Percentiles rank a stretch among this genome's conserved stretches.
Conservation (phyloP, 768 basidiomycete genomes). For the Cystoderma amianthinum region DNA sequence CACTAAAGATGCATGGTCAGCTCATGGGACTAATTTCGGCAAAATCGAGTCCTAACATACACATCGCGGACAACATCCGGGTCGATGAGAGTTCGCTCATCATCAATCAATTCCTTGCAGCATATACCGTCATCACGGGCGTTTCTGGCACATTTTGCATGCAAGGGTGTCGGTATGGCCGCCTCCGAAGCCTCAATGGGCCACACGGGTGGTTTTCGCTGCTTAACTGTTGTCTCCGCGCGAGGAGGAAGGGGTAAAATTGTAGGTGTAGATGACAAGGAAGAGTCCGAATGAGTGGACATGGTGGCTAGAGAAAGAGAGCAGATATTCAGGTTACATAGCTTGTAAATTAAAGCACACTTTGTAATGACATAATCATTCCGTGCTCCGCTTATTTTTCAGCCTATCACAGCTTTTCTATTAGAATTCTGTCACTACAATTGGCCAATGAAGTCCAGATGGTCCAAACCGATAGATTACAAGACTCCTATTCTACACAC, state of each 20-base stretch:
- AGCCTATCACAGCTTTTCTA: not conserved
- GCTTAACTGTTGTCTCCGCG: slow-evolving; percentile 11
- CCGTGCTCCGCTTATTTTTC: not conserved
- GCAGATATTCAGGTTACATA: not conserved
- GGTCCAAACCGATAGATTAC: no score
- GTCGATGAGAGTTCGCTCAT: slow-evolving; percentile 76
- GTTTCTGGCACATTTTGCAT: slow-evolving; percentile 52
- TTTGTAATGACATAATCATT: not conserved
- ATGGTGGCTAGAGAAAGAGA: slow-evolving; percentile 11
- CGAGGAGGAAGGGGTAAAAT: slow-evolving; percentile 27
- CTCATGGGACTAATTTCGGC: not conserved
- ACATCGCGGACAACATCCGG: slow-evolving; percentile 86
- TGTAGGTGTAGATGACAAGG: slow-evolving; percentile 13
- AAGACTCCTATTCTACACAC: no score
- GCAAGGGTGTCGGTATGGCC: slow-evolving; percentile 34
- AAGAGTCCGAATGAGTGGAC: slow-evolving; percentile 9
- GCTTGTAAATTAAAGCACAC: not conserved
- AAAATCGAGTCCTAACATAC: slow-evolving; percentile 35
- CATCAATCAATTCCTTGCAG: slow-evolving; percentile 84
- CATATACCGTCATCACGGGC: slow-evolving; percentile 61
- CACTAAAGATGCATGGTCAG: slow-evolving; percentile 29
- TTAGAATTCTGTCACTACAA: no score
- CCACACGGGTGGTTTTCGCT: slow-evolving; percentile 57
- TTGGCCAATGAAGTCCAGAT: no score
- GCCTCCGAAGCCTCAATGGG: slow-evolving; percentile 39